phyloP scores from a whole-genome alignment of 2,329 filamentous ascomycete species.

The Botrytis sinoallii region DNA sequence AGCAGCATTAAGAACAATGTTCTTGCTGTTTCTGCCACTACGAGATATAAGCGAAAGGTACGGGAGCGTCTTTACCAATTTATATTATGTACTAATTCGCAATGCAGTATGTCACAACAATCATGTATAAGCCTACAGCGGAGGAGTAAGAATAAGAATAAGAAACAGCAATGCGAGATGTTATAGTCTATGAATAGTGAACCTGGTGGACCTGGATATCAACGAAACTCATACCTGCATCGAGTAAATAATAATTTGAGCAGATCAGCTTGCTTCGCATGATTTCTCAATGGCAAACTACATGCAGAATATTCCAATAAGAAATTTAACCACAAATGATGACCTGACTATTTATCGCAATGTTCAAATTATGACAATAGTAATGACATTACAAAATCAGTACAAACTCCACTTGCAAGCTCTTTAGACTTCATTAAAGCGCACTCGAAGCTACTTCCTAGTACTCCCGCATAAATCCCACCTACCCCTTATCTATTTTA shows the following conservation, averaged over 20 bases:
- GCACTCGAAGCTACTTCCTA: neutral
- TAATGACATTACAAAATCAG: neutral
- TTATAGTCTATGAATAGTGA: conserved; percentile 8
- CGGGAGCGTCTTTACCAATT: conserved; percentile 27
- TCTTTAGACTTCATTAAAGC: neutral
- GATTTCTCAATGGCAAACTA: neutral
- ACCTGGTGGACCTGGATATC: conserved; percentile 16
- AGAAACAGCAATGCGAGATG: conserved; percentile 7
- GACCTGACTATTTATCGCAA: neutral
- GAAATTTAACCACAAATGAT: neutral
- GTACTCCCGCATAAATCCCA: neutral
- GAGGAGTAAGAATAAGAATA: conserved; percentile 42
- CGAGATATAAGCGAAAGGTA: conserved; percentile 95
- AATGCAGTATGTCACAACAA: conserved; percentile 86
- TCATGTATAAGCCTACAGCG: conserved; percentile 86
- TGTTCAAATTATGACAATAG: neutral
- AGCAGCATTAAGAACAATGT: conserved; percentile 98
- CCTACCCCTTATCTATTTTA: conserved; percentile 5
- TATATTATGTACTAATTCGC: conserved; percentile 11
- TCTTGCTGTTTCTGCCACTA: conserved; percentile 91
- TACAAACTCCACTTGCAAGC: neutral
- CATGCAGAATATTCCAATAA: conserved; percentile 17
- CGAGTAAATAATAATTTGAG: conserved; percentile 4
- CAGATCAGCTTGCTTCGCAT: conserved; percentile 9
- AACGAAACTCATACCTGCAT: neutral